A percentile compares a stretch with the other conserved stretches of the same genome.
These are phyloP conservation scores for Penstemon barbatus DNA, from an alignment of 257 asterid genomes.

Conservation along the genomic window DNA sequence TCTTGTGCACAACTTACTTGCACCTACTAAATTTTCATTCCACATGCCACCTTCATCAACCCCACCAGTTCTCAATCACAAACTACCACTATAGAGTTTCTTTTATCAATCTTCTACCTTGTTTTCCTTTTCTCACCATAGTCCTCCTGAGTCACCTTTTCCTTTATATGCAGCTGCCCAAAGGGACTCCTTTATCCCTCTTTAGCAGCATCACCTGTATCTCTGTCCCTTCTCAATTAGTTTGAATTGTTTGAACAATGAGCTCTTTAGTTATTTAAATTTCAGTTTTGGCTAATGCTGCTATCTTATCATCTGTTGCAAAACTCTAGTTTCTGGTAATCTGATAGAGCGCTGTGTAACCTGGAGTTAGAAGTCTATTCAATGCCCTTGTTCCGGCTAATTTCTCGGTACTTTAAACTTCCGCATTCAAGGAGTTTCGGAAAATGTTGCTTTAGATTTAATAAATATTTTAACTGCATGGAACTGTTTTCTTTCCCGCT, in stretches of 20 bases:
- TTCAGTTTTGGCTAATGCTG: background rate
- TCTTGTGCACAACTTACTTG: no score
- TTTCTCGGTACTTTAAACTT: background rate
- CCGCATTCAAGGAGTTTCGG: conserved; percentile 9
- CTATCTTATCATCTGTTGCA: background rate
- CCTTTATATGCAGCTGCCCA: background rate
- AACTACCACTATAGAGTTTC: background rate
- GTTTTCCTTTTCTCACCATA: background rate
- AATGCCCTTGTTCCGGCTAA: background rate
- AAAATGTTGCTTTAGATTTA: conserved; percentile 2
- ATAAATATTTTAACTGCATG: background rate
- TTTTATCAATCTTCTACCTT: background rate
- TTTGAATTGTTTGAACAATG: background rate
- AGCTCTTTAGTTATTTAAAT: background rate
- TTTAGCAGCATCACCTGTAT: background rate
- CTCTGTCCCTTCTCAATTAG: no score
- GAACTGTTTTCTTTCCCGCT: background rate
- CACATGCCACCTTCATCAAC: no score
- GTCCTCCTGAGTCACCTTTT: background rate
- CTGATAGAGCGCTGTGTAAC: background rate
- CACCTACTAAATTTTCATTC: no score
- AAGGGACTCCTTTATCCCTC: background rate
- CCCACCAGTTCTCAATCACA: no score
- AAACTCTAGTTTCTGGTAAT: background rate
- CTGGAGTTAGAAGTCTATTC: background rate